These are phyloP conservation scores for Podila minutissima DNA, from an alignment of 192 early-diverging fungal species.

Conservation along the genomic window DNA sequence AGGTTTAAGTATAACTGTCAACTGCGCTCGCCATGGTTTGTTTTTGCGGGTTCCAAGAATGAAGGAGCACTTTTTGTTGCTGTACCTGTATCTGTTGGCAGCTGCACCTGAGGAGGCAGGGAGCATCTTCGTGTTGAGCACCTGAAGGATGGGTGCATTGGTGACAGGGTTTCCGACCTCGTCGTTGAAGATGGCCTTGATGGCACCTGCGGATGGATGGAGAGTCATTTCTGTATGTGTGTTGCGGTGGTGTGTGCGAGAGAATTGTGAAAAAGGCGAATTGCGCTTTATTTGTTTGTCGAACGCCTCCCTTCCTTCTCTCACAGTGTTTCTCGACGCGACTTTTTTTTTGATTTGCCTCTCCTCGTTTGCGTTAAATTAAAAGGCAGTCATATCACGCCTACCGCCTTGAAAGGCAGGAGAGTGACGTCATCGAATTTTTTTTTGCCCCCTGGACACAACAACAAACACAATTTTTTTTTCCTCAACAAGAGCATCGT, in stretches of 20 bases:
- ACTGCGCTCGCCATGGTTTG: not conserved
- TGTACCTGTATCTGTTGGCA: conserved; percentile 51
- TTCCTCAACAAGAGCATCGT: too few species aligned
- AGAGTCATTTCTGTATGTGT: conserved; percentile 11
- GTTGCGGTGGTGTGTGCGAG: not conserved
- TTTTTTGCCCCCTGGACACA: too few species aligned
- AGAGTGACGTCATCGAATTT: not conserved
- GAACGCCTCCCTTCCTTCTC: too few species aligned
- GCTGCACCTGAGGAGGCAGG: conserved; percentile 9
- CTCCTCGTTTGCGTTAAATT: not conserved
- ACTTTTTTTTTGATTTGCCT: not conserved
- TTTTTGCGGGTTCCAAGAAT: not conserved
- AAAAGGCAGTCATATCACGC: not conserved
- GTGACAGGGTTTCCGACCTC: conserved; percentile 8
- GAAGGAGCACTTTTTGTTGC: not conserved
- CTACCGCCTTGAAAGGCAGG: too few species aligned
- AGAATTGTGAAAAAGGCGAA: not conserved
- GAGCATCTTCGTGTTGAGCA: conserved; percentile 53
- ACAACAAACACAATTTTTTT: too few species aligned
- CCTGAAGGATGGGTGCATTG: conserved; percentile 49
- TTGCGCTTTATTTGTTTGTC: too few species aligned
- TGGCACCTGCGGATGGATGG: conserved; percentile 37
- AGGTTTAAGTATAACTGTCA: not conserved
- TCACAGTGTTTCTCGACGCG: not conserved
- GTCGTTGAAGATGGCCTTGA: conserved; percentile 53